Base-by-base conservation (phyloP, 352 stramenopile genomes). In the Globisporangium spiculum region DNA sequence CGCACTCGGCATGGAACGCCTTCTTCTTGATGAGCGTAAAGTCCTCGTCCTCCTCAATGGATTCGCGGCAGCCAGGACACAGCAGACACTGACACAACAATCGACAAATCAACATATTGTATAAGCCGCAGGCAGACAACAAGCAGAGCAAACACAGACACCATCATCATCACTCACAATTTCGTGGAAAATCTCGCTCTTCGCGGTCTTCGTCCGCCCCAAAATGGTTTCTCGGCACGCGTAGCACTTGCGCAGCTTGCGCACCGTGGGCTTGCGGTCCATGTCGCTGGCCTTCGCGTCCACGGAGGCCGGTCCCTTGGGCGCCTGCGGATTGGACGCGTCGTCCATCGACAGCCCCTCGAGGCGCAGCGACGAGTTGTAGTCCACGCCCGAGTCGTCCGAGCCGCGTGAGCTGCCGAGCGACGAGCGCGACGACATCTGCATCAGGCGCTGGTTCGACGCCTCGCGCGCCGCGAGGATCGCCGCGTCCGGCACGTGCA, bases 211-310 rank as follows among this genome's bases (percentile, higher is more conserved):
- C 46, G 84, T 93, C 66, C 83, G 84, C 24, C 86, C 86, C 27
- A 94, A 68, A 72, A 94, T 94, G 14, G 86, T 94, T 67, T 94
- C 86, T 63, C 91, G 90, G 69, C 86, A 94, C 20, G 84, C 86
- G 54, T 75, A 85, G 71, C 86, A 94, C 73, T 94, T 93, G 26
- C 78, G 78, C 16, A 94, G 70, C 63, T 81, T 84, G 66, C 86
- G 86, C 60, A 93, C 83, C 60, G 78, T 87, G 8, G 86, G 86
- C 61, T 91, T 91, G 55, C 86, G 79, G 8, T 80, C 84, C 41
- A 78, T 74, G 3, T 70, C 79, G 30, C 66, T 77, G 16, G 84
- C 84, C 61, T 86, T 88, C 18, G 83, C 86, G 65, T 94, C 86
- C 2, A 78, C 82, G 0, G 75, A 70, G 18, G 67, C 69, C 24